Evolutionary conservation across 768 basidiomycete species (phyloP), one percentile per base, ranked within the genome.

Genomic region (Macrolepiota dolichaula): DNA sequence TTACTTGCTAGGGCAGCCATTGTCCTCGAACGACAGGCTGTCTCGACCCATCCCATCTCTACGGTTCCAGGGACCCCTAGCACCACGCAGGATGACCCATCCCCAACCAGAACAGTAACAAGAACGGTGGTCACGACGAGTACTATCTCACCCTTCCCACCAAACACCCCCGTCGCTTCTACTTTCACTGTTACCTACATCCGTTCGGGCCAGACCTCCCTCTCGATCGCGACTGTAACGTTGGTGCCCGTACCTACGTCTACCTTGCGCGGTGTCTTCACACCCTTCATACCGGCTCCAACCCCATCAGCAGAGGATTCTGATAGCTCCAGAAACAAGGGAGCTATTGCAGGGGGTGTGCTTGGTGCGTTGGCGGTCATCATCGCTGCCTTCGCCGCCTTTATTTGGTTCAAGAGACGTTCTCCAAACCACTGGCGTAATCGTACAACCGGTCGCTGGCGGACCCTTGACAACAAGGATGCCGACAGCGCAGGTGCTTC

Each of bases 331-430:
- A 60, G 46, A 57, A 70, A 69, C 55, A 62, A 65, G 19, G 71
- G 71, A 9, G 71, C 71, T 32, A 71, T 72, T 11, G 68, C 70
- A 25, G 71, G 71, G 15, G 71, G 71, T 4, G 68, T 71, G 25
- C 61, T 72, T 19, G 71, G 71, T 35, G 70, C 65, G 15, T 50
- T 69, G 22, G 63, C 65, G 15, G 56, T 64, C 25, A 13, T 68
- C 7, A n/a, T 66, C 40, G 66, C 65, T 15, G 53, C 68, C 50
- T 54, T 62, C 15, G 62, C 71, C 25, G 37, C 68, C 25, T 55
- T 68, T 13, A 35, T 71, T 22, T 71, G 70, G 63, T 65, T 69
- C 60, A 57, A 65, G 19, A 66, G 71, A 19, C 66, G 67, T 6
- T 64, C 63, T 4, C 59, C 58, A 1, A 54, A 35, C 13, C 59